Evolutionary conservation across 257 asterid species (phyloP).

Genomic region (Leptodermis oblonga): DNA sequence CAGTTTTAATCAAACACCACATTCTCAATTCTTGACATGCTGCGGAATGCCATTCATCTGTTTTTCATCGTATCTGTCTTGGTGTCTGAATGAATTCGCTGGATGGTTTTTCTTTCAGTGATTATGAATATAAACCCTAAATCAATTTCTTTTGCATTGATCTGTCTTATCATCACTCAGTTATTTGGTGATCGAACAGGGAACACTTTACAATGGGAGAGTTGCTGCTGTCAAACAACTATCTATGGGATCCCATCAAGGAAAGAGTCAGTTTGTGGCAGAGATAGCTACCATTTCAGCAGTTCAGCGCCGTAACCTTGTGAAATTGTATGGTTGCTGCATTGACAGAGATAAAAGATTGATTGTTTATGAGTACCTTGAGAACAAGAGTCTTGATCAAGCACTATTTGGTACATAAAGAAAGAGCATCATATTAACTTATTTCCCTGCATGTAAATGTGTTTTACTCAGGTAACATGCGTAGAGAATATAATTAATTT

Average conservation of each 20-base stretch:
- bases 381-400: no score
- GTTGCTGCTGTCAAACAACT: slow-evolving; percentile 71
- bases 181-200: slow-evolving; percentile 34
- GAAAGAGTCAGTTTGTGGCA: no score
- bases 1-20: no score
- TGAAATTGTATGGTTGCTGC: slow-evolving; percentile 73
- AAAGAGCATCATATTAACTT: no score
- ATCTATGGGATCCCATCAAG: slow-evolving; percentile 77
- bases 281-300: slow-evolving; percentile 87
- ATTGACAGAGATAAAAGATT: slow-evolving; percentile 61
- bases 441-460: not conserved
- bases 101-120: not conserved
- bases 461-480: no score
- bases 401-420: no score
- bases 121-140: not conserved
- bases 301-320: slow-evolving; percentile 88
- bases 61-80: no score
- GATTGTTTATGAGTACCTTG: slow-evolving; percentile 78
- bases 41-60: no score
- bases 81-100: no score
- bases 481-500: not conserved
- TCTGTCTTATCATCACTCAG: not conserved
- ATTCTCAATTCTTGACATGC: no score
- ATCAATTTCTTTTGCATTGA: not conserved
- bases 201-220: slow-evolving; percentile 66